Evolutionary conservation across 2,329 filamentous ascomycete genomes (phyloP).

Genomic region (Stagonosporopsis vannaccii): DNA sequence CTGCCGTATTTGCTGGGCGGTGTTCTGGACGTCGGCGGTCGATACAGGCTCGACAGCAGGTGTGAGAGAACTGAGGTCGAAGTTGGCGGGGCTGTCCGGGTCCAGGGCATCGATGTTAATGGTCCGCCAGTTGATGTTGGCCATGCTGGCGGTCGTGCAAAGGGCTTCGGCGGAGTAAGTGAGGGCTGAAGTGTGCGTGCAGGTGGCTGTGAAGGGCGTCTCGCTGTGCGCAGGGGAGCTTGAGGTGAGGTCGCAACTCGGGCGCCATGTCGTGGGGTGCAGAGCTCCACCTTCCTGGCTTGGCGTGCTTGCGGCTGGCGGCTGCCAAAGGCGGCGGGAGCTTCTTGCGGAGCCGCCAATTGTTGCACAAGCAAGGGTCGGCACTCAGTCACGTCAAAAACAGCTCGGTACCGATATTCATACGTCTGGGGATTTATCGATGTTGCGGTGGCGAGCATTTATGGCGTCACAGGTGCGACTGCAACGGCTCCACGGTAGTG

Average conservation of each 20-base stretch:
- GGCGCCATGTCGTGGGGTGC: constrained; percentile 36
- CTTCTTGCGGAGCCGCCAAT: constrained; percentile 25
- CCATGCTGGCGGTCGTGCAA: constrained; percentile 46
- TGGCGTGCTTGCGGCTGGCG: constrained; percentile 39
- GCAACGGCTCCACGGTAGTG: constrained; percentile 19
- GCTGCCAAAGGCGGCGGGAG: constrained; percentile 30
- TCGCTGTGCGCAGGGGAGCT: constrained; percentile 27
- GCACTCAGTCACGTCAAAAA: constrained; percentile 28
- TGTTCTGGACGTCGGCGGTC: constrained; percentile 78
- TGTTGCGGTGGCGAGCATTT: constrained; percentile 30
- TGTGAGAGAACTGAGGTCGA: constrained; percentile 83
- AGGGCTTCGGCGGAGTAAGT: constrained; percentile 8
- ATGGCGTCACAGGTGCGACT: constrained; percentile 40
- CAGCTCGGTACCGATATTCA: constrained; percentile 31
- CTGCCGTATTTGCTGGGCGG: constrained; percentile 84
- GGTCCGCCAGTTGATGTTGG: constrained; percentile 74
- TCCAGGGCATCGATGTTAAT: constrained; percentile 94
- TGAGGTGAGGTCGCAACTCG: constrained; percentile 34
- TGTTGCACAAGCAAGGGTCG: constrained; percentile 48
- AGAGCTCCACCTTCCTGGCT: constrained; percentile 34
- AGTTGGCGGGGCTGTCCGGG: constrained; percentile 89
- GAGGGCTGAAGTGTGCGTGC: constrained; percentile 11
- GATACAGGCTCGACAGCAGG: constrained; percentile 77
- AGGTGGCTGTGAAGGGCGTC: constrained; percentile 22
- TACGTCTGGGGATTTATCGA: constrained; percentile 26